Evolutionary conservation across 2,329 filamentous ascomycete species (phyloP).

Genomic region (Cadophora sp.): DNA sequence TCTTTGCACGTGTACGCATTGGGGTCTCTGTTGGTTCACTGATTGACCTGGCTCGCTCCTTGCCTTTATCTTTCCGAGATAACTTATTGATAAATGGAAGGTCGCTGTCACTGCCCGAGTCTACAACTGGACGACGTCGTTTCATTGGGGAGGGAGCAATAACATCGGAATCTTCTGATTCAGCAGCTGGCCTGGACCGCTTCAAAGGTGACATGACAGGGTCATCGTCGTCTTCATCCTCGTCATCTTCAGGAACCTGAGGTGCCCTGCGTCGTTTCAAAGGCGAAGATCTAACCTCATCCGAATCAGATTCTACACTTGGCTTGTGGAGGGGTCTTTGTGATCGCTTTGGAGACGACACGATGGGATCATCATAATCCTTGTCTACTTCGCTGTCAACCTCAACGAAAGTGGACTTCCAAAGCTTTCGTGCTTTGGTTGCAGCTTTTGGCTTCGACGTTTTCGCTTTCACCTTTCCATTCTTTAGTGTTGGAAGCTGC

Average conservation of each 20-base stretch:
- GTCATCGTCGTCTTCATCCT: conserved; percentile 25
- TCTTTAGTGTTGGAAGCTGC: not conserved
- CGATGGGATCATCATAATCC: conserved; percentile 24
- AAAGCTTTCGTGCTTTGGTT: not conserved
- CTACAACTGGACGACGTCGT: conserved; percentile 22
- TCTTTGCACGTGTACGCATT: conserved; percentile 29
- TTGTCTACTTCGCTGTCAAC: conserved; percentile 5
- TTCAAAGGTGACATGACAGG: conserved; percentile 35
- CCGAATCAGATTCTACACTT: not conserved
- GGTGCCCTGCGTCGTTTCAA: conserved; percentile 23
- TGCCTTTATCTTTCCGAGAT: not conserved
- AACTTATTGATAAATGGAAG: conserved; percentile 20
- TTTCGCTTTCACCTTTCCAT: not conserved
- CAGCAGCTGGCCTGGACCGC: conserved; percentile 7
- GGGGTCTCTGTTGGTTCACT: conserved; percentile 19
- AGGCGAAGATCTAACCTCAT: conserved; percentile 33
- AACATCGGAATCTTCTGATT: conserved; percentile 25
- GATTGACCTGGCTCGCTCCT: not conserved
- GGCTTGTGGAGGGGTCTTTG: conserved; percentile 20
- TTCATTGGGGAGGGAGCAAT: conserved; percentile 31
- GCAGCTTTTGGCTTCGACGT: not conserved
- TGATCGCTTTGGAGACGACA: conserved; percentile 28
- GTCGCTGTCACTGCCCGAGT: conserved; percentile 16
- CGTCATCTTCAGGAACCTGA: conserved; percentile 6
- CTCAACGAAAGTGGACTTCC: not conserved